These are phyloP conservation scores for Trapa incisa DNA, from an alignment of 345 rosid genomes.

Conservation along the genomic window DNA sequence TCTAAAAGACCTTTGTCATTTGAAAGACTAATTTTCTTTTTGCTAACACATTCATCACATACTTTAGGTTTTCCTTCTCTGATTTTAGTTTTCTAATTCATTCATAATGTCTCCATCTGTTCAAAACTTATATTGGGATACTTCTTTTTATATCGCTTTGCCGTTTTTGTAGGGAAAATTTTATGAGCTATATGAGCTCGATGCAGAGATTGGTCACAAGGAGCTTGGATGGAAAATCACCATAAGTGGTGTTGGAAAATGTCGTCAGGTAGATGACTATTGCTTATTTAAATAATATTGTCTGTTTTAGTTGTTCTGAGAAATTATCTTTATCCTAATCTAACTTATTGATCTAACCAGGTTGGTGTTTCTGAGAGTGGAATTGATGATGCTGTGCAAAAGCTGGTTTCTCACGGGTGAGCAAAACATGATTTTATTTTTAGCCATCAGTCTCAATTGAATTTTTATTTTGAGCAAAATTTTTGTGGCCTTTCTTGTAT, in stretches of 20 bases:
- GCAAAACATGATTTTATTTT: constrained; percentile 14
- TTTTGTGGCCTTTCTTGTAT: background rate
- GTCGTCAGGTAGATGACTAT: constrained; percentile 64
- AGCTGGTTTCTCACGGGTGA: constrained; percentile 88
- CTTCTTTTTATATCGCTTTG: constrained; percentile 8
- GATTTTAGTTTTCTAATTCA: background rate
- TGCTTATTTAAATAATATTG: background rate
- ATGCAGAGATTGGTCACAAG: constrained; percentile 90
- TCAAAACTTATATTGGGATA: background rate
- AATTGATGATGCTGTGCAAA: constrained; percentile 81
- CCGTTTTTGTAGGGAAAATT: constrained; percentile 58
- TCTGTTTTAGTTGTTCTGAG: background rate
- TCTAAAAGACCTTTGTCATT: background rate
- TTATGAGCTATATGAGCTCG: constrained; percentile 90
- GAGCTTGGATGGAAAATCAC: constrained; percentile 98
- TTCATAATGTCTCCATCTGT: constrained; percentile 1
- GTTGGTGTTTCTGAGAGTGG: constrained; percentile 35
- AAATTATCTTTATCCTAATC: background rate
- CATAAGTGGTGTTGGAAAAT: constrained; percentile 81
- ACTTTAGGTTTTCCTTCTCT: background rate
- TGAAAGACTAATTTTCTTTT: background rate
- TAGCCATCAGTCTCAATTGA: background rate
- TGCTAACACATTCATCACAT: background rate
- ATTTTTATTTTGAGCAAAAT: background rate
- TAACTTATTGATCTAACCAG: background rate